A percentile compares a stretch with the other conserved stretches of the same genome.
Conservation (phyloP, 768 basidiomycete species). For the Psilocybe subaeruginosa region DNA sequence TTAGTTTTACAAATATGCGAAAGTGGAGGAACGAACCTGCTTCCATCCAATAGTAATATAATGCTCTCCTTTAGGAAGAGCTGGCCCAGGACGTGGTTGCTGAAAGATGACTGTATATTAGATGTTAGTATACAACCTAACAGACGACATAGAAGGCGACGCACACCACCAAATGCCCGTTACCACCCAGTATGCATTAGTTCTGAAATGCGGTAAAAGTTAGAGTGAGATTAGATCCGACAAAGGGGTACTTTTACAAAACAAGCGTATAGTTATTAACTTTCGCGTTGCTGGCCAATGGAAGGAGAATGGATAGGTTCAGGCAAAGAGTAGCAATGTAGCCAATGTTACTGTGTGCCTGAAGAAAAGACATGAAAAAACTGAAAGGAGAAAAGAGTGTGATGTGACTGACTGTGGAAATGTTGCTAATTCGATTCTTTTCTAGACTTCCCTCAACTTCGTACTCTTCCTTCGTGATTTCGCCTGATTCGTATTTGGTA, state of each 20-base stretch:
- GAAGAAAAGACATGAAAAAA: neutral
- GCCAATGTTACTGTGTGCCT: slow-evolving; percentile 81
- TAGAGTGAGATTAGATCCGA: neutral
- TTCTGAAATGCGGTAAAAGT: slow-evolving; percentile 37
- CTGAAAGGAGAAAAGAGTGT: neutral
- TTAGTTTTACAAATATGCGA: neutral
- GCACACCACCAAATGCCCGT: slow-evolving; percentile 89
- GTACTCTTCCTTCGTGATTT: slow-evolving; percentile 63
- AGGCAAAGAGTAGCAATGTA: slow-evolving; percentile 67
- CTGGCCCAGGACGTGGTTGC: slow-evolving; percentile 80
- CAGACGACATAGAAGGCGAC: slow-evolving; percentile 22
- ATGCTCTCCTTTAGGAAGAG: slow-evolving; percentile 73
- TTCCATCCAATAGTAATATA: slow-evolving; percentile 89
- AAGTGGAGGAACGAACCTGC: slow-evolving; percentile 51
- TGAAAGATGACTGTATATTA: slow-evolving; percentile 71
- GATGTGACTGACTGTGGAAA: slow-evolving; percentile 62
- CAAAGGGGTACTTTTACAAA: slow-evolving; percentile 46
- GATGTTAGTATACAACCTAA: neutral
- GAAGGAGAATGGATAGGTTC: slow-evolving; percentile 73
- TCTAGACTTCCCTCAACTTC: slow-evolving; percentile 78
- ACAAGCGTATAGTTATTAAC: slow-evolving; percentile 78
- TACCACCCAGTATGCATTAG: slow-evolving; percentile 77
- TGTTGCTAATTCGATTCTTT: slow-evolving; percentile 85
- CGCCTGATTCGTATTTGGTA: slow-evolving; percentile 59
- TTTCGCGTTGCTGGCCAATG: slow-evolving; percentile 55